Percentiles rank a stretch among this genome's conserved stretches.
phyloP scores from a whole-genome alignment of 2,329 filamentous ascomycete species.

The Hawksworthiomyces lignivorus region DNA sequence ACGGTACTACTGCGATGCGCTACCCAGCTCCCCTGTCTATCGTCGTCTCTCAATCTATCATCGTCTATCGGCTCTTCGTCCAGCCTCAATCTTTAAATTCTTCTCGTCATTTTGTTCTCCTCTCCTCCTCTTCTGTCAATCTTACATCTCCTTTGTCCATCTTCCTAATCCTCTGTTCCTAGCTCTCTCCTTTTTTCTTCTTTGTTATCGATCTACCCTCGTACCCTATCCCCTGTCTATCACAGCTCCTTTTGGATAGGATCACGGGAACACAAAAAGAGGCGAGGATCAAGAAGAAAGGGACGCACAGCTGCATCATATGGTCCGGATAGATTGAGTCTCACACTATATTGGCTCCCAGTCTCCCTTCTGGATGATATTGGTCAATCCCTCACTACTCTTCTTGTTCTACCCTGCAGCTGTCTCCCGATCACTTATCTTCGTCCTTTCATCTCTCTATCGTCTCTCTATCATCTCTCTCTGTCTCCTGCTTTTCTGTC shows the following conservation, averaged over 20 bases:
- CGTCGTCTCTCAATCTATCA: too few species aligned
- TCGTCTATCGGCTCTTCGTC: too few species aligned
- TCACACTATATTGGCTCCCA: too few species aligned
- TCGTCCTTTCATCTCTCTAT: too few species aligned
- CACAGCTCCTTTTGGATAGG: too few species aligned
- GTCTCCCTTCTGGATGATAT: too few species aligned
- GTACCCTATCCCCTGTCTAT: background rate
- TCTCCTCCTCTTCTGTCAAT: background rate
- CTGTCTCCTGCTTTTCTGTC: background rate
- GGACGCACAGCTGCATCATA: slow-evolving; percentile 1
- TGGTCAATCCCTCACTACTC: too few species aligned
- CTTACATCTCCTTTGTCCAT: background rate
- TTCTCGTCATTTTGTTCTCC: background rate
- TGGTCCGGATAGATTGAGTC: slow-evolving; percentile 8
- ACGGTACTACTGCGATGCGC: too few species aligned
- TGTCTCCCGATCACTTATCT: background rate
- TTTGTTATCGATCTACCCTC: slow-evolving; percentile 2
- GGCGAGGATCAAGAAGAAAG: slow-evolving; percentile 1
- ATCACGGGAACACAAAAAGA: too few species aligned
- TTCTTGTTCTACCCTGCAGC: too few species aligned
- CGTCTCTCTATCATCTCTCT: background rate
- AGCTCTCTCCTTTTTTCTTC: background rate
- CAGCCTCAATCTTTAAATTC: too few species aligned
- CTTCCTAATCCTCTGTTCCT: background rate
- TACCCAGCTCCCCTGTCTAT: too few species aligned